Conservation (phyloP, 148 eudicot species). For the Rhododendron molle region DNA sequence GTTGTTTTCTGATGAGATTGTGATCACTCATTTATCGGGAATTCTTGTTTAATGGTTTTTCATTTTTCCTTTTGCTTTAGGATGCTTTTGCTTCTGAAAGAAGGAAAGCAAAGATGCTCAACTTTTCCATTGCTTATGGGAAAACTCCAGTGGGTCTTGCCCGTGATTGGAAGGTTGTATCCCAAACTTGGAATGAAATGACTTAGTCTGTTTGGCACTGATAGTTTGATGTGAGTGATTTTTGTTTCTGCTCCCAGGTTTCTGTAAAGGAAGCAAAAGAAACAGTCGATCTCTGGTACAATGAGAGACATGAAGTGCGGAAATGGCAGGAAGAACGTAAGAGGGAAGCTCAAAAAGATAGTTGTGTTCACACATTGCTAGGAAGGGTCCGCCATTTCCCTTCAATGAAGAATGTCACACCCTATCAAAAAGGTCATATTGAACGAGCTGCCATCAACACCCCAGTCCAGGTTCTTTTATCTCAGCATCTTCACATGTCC, state of each 20-base stretch:
- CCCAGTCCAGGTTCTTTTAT: constrained; percentile 76
- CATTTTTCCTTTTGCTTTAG: constrained; percentile 30
- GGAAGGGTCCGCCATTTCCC: constrained; percentile 91
- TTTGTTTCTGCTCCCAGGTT: constrained; percentile 42
- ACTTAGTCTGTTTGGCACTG: background rate
- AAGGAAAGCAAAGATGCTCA: constrained; percentile 99
- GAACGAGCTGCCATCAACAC: constrained; percentile 98
- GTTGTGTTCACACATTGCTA: constrained; percentile 67
- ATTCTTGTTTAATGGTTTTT: background rate
- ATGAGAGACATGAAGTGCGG: constrained; percentile 75
- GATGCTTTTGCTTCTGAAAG: constrained; percentile 96
- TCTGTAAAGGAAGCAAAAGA: constrained; percentile 81
- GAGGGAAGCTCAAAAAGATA: constrained; percentile 47
- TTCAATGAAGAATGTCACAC: constrained; percentile 34
- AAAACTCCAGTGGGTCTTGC: constrained; percentile 90
- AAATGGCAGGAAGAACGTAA: constrained; percentile 77
- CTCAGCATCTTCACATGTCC: background rate
- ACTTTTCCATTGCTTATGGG: constrained; percentile 97
- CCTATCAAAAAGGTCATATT: constrained; percentile 59
- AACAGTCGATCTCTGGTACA: constrained; percentile 94
- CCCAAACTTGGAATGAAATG: background rate
- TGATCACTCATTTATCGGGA: background rate
- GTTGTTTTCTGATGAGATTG: background rate
- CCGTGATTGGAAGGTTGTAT: constrained; percentile 88
- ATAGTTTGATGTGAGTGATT: background rate